Evolutionary conservation across 176 grass and related monocot genomes (phyloP).

Genomic region (barley (Hordeum vulgare)): DNA sequence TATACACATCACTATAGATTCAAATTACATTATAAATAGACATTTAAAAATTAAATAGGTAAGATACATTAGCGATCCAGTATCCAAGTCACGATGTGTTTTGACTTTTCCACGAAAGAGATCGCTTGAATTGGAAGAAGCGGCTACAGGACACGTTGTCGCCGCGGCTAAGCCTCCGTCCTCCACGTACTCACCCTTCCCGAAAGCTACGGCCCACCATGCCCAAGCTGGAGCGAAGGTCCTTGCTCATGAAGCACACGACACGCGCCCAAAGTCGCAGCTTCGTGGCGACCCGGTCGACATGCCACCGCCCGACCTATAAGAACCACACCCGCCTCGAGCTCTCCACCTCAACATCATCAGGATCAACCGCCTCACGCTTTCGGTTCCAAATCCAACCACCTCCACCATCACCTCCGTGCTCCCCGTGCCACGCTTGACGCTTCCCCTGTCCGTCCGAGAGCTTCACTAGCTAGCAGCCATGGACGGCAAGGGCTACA

Average conservation of each 20-base stretch:
- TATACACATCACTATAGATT: too few species aligned
- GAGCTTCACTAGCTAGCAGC: too few species aligned
- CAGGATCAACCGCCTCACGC: not conserved
- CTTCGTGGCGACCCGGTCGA: not conserved
- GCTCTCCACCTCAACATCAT: not conserved
- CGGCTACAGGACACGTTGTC: constrained; percentile 14
- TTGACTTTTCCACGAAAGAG: too few species aligned
- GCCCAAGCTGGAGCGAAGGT: not conserved
- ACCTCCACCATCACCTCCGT: not conserved
- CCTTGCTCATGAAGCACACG: constrained; percentile 24
- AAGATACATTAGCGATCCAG: too few species aligned
- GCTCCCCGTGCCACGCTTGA: not conserved
- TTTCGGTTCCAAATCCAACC: not conserved
- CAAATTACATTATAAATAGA: too few species aligned
- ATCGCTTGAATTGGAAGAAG: too few species aligned
- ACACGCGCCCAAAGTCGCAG: not conserved
- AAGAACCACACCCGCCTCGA: not conserved
- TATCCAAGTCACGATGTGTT: too few species aligned
- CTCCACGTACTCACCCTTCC: not conserved
- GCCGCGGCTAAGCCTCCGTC: constrained; percentile 17
- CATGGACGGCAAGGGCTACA: not conserved
- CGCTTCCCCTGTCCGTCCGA: not conserved
- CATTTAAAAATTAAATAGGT: too few species aligned
- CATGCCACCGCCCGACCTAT: constrained; percentile 8
- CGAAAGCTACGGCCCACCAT: not conserved